phyloP scores from a whole-genome alignment of 352 stramenopile species.

The Phytophthora melonis region DNA sequence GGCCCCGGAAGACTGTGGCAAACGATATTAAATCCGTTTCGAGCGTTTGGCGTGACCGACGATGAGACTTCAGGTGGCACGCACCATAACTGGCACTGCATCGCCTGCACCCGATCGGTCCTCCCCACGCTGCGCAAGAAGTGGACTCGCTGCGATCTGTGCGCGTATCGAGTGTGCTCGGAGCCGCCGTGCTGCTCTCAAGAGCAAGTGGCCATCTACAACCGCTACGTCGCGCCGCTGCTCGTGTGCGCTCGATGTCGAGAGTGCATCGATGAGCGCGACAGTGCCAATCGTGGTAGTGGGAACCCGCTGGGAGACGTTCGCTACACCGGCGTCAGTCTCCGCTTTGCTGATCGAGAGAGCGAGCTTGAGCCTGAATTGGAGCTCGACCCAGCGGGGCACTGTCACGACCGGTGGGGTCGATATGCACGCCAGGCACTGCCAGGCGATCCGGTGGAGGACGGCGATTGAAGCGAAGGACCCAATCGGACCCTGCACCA shows the following conservation, averaged over 20 bases:
- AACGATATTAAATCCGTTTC: conserved; percentile 27
- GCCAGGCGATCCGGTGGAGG: conserved; percentile 9
- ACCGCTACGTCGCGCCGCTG: conserved; percentile 49
- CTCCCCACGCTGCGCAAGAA: conserved; percentile 28
- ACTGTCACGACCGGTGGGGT: conserved; percentile 16
- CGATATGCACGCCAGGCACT: not conserved
- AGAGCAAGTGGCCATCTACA: conserved; percentile 51
- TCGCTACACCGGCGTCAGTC: conserved; percentile 38
- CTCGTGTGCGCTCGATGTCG: conserved; percentile 44
- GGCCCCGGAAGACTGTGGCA: conserved; percentile 32
- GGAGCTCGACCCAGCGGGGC: conserved; percentile 27
- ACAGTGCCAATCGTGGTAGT: conserved; percentile 14
- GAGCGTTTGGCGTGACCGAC: conserved; percentile 16
- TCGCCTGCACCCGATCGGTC: conserved; percentile 45
- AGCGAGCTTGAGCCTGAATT: conserved; percentile 32
- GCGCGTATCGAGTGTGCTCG: conserved; percentile 47
- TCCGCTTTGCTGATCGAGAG: conserved; percentile 34
- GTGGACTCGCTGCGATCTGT: conserved; percentile 51
- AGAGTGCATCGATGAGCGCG: conserved; percentile 42
- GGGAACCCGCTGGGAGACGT: conserved; percentile 19
- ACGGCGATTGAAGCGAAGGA: conserved; percentile 25
- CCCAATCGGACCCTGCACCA: conserved; percentile 34
- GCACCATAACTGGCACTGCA: conserved; percentile 52
- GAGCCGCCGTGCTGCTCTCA: conserved; percentile 44
- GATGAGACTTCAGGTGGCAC: conserved; percentile 18